These are phyloP conservation scores for Lasiosphaeris hirsuta DNA, from an alignment of 495 filamentous ascomycete species.

Conservation along the genomic window DNA sequence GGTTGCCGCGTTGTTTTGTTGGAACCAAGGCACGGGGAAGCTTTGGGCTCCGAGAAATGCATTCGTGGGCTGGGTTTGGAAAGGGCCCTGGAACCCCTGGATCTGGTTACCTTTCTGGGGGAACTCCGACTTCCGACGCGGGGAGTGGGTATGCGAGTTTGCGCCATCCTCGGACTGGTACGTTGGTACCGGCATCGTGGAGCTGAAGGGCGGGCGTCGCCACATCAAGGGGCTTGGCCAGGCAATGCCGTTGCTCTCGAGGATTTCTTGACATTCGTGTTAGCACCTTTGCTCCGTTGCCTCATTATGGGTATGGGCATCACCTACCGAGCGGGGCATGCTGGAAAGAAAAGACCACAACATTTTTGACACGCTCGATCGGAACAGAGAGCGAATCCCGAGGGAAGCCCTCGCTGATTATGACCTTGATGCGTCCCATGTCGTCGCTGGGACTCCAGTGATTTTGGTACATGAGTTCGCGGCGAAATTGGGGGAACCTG, in stretches of 20 bases:
- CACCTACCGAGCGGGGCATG: slow-evolving; percentile 73
- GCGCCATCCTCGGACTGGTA: slow-evolving; percentile 39
- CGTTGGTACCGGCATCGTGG: slow-evolving; percentile 37
- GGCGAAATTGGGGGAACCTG: slow-evolving; percentile 71
- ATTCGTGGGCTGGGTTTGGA: slow-evolving; percentile 17
- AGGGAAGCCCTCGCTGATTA: slow-evolving; percentile 71
- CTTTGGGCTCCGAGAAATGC: slow-evolving; percentile 17
- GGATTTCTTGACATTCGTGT: slow-evolving; percentile 47
- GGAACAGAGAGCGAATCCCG: slow-evolving; percentile 47
- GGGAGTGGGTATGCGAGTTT: slow-evolving; percentile 44
- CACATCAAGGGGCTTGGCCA: slow-evolving; percentile 80
- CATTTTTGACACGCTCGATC: slow-evolving; percentile 68
- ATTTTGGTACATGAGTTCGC: slow-evolving; percentile 64
- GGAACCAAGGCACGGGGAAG: slow-evolving; percentile 19
- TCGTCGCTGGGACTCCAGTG: slow-evolving; percentile 72
- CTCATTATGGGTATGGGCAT: neutral
- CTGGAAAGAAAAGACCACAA: slow-evolving; percentile 80
- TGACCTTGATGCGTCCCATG: slow-evolving; percentile 70
- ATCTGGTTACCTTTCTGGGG: slow-evolving; percentile 10
- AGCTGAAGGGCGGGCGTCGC: slow-evolving; percentile 44
- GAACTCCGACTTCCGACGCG: slow-evolving; percentile 22
- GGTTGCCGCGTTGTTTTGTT: slow-evolving; percentile 17
- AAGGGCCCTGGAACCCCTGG: slow-evolving; percentile 10
- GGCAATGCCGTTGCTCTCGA: slow-evolving; percentile 75
- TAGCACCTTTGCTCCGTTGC: slow-evolving; percentile 3